Evolutionary conservation across 257 asterid species (phyloP), one percentile per base, ranked within the genome.

Genomic region (Leptodermis oblonga): DNA sequence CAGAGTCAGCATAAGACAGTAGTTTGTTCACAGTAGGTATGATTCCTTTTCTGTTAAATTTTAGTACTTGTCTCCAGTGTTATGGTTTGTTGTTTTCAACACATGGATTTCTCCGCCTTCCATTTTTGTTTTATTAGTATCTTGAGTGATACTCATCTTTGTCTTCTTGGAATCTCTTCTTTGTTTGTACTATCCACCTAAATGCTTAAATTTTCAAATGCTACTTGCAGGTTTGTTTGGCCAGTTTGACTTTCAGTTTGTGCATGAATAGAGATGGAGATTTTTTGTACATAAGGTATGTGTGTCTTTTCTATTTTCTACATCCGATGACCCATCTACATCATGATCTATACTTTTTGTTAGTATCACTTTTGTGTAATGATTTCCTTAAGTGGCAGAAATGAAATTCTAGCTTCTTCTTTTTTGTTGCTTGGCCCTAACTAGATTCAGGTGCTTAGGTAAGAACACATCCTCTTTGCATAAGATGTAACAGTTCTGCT

Each of bases 281-380:
- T 31, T 10, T 20, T 30, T 18, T 18, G 67, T 66, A 45, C 30
- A 49, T 30, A 46, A 66, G 70, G 70, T 66, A 66, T 66, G 70
- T 36, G 3, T 28, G 1, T 15, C 3, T 5, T 42, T 54, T 41
- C 3, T 11, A 18, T 23, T n/a, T 23, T n/a, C 11, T 56, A 30
- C 25, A 58, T 41, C 42, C 3, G 20, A 20, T 31, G 30, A 15
- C 23, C 18, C 42, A 30, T 34, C 15, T 33, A 58, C 30, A 42
- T 43, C 17, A 0, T 56, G 8, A 17, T 13, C 34, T 30, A 28
- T 56, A 25, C 10, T 9, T 52, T 20, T 20, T 52, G 28, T 52
- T 52, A 52, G 26, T 4, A 52, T 52, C 1, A 22, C 26, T 7
- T 52, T 1, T 52, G 7, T 58, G 36, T 41, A 58, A 4, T 34